Percentiles rank a stretch among this genome's conserved stretches.
Conservation (phyloP, 2,329 filamentous ascomycete genomes). For the Colletotrichum spaethianum region DNA sequence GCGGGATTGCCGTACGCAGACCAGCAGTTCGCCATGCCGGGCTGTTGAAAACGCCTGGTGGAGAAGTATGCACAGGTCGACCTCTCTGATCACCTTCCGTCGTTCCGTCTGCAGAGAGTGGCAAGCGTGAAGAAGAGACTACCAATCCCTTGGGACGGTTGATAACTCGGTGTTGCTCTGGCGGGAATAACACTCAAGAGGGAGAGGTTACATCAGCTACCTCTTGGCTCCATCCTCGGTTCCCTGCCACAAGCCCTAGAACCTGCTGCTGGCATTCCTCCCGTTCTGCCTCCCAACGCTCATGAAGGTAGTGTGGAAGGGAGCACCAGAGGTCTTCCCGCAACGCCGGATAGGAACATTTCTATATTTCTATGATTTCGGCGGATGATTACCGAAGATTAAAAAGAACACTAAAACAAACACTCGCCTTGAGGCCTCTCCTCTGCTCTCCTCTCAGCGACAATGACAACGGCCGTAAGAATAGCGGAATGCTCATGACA, state of each 20-base stretch:
- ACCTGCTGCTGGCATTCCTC: conserved; percentile 1
- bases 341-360: not conserved
- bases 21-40: conserved; percentile 9
- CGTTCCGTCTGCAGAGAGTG: conserved; percentile 40
- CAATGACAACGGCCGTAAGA: conserved; percentile 14
- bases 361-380: not conserved
- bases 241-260: not conserved
- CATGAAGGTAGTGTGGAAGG: not conserved
- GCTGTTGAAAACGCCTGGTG: conserved; percentile 26
- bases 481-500: not conserved
- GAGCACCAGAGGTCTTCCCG: not conserved
- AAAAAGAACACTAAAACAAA: not conserved
- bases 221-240: not conserved
- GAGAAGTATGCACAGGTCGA: conserved; percentile 31
- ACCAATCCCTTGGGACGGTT: conserved; percentile 33
- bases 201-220: conserved; percentile 34
- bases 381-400: conserved; percentile 1
- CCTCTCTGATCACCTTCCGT: conserved; percentile 39
- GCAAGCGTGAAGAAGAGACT: conserved; percentile 19
- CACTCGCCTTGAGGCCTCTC: not conserved
- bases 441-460: not conserved
- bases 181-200: conserved; percentile 11
- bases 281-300: not conserved
- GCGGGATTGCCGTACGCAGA: conserved; percentile 1
- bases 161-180: conserved; percentile 9